Conservation (phyloP, 257 asterid genomes). For the Solanum ossicruentum region DNA sequence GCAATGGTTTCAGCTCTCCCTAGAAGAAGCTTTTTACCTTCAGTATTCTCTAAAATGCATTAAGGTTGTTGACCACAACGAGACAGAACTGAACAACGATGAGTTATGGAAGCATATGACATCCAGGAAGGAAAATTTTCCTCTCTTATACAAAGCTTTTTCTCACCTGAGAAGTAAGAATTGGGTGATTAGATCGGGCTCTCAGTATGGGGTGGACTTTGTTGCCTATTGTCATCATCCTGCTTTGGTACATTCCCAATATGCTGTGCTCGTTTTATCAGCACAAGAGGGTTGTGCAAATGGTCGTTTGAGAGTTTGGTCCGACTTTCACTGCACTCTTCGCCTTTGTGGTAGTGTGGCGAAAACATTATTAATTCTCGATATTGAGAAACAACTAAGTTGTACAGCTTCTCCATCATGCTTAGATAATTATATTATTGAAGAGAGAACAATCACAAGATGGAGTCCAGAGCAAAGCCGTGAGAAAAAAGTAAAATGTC, state of each 20-base stretch:
- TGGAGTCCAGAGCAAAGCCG: conserved; percentile 67
- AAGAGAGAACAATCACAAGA: conserved; percentile 53
- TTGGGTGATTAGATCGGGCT: conserved; percentile 70
- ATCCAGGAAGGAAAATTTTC: conserved; percentile 25
- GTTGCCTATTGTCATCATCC: conserved; percentile 85
- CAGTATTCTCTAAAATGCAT: conserved; percentile 44
- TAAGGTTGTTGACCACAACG: conserved; percentile 26
- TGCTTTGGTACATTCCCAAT: conserved; percentile 69
- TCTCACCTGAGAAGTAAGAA: conserved; percentile 68
- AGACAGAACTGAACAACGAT: conserved; percentile 11
- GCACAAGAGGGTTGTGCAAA: conserved; percentile 12
- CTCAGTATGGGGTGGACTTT: conserved; percentile 67
- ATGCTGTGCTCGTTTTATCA: conserved; percentile 49
- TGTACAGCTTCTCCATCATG: conserved; percentile 6
- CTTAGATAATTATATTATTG: conserved; percentile 28
- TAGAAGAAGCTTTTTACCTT: conserved; percentile 69
- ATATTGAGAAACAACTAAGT: conserved; percentile 5
- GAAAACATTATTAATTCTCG: conserved; percentile 53
- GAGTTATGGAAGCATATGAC: conserved; percentile 43
- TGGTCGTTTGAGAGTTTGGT: conserved; percentile 67
- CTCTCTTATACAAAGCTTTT: conserved; percentile 37
- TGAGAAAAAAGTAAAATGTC: background rate
- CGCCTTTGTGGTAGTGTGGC: conserved; percentile 84
- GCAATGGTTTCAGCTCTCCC: conserved; percentile 57
- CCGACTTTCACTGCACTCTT: conserved; percentile 70